Base-by-base conservation (phyloP, 2,329 filamentous ascomycete species). In the Zopfia rhizophila region DNA sequence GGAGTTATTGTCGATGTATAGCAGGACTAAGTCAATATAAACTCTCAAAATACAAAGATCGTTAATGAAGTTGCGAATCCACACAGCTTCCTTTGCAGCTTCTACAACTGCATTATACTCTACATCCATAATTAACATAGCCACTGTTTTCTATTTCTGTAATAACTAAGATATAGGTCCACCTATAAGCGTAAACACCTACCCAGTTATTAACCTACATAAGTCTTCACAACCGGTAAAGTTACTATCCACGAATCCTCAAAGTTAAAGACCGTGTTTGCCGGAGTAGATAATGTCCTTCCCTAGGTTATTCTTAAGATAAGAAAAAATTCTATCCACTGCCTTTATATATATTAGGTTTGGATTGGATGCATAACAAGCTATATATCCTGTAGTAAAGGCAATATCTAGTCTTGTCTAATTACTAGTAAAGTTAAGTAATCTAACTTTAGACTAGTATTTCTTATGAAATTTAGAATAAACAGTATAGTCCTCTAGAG, bases 21-120 rank as follows among this genome's bases (percentile, higher is more conserved):
- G n/a, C n/a, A n/a, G n/a, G n/a, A n/a, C n/a, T n/a, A n/a, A n/a
- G n/a, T 18, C 25, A 12, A 37, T 17, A 7, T 44, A 16, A 18
- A 37, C 7, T 13, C n/a, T 18, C 19, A 11, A 25, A 17, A 44
- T 37, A 1, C 14, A 17, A 10, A 44, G 29, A 11, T 44, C n/a
- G 13, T 37, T 37, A 16, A 44, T 31, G 11, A 44, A 37, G 10
- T 18, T 30, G 12, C 24, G 8, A 30, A 44, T 29, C 41, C 18
- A 44, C 5, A 44, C 32, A 16, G 24, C 41, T 44, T 44, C 32
- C 21, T 44, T 44, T 16, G 32, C 41, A 6, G 23, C 32, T 18
- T 44, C 24, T 13, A 33, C 23, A 13, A 17, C 32, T 6, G 32
- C 18, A 23, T 37, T 30, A 18, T 44, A 44, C 19, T 44, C 41